Evolutionary conservation across 2,329 filamentous ascomycete genomes (phyloP), one percentile per base, ranked within the genome.

Genomic region (Aureobasidium lini): DNA sequence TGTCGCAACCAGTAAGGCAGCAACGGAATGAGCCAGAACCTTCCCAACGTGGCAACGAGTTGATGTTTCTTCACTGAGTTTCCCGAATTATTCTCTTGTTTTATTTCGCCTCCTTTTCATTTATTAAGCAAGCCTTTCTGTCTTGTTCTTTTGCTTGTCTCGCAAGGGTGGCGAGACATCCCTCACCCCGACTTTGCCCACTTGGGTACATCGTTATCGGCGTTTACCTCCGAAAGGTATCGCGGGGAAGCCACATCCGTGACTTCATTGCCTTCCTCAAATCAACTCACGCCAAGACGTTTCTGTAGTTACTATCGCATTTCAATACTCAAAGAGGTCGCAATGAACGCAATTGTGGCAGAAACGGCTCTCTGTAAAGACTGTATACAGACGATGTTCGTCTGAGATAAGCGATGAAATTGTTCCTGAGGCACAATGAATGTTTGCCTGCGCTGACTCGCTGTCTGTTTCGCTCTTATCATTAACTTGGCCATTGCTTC

Each of bases 11-110:
- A 23, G 9, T 47, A 34, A 49, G 50, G 59, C 50, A 57, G 44
- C 59, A 40, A 60, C 59, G 59, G 59, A 56, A 57, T 23, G 18
- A 31, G 36, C 59, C 40, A 53, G 59, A 60, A 60, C 52, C 50
- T 60, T 60, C 59, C 52, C 34, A 40, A 28, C 43, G 42, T 49
- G 34, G 43, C 54, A 49, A 58, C 16, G 32, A 42, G 1, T 49
- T 15, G 31, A 9, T 53, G 6, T 47, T 40, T 32, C 32, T 47
- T 23, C 53, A 47, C 32, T 16, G 29, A n/a, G 28, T 28, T 9
- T 32, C 2, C 34, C 53, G 34, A 9, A 29, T 31, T 39, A 13
- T 57, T 57, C 11, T 57, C 42, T 57, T 49, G 28, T 44, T 31
- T 34, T 36, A 34, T 23, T 42, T 58, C n/a, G 44, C 54, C 44